Conservation (phyloP, 441 rosid species). For the Melastoma candidum region DNA sequence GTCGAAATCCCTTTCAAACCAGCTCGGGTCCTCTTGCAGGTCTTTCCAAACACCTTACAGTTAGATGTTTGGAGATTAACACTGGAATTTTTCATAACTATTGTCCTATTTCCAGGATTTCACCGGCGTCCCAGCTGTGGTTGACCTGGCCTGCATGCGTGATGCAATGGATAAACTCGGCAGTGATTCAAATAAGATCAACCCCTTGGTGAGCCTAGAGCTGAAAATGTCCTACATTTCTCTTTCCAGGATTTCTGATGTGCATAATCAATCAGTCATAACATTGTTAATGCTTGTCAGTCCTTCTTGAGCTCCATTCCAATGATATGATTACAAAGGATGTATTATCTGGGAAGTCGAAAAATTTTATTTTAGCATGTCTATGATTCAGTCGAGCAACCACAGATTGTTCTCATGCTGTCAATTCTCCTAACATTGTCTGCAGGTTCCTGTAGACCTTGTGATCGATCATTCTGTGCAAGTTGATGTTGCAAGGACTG, state of each 20-base stretch:
- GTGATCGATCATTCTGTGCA: slow-evolving; percentile 64
- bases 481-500: slow-evolving; percentile 50
- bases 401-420: background rate
- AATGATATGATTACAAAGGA: too few relatives aligned
- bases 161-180: slow-evolving; percentile 53
- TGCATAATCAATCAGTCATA: background rate
- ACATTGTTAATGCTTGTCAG: too few relatives aligned
- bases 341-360: too few relatives aligned
- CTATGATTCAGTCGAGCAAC: background rate
- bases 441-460: slow-evolving; percentile 55
- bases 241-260: background rate
- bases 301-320: too few relatives aligned
- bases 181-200: slow-evolving; percentile 50
- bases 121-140: slow-evolving; percentile 57
- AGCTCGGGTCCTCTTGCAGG: slow-evolving; percentile 55
- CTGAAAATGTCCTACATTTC: background rate
- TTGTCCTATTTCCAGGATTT: slow-evolving; percentile 31
- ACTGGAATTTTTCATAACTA: background rate
- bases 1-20: slow-evolving; percentile 71
- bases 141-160: slow-evolving; percentile 62
- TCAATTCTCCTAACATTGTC: background rate
- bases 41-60: slow-evolving; percentile 10
- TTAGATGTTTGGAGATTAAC: background rate
- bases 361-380: too few relatives aligned
- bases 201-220: slow-evolving; percentile 42